Evolutionary conservation across 2,329 filamentous ascomycete genomes (phyloP).

Genomic region (Microsporum canis): DNA sequence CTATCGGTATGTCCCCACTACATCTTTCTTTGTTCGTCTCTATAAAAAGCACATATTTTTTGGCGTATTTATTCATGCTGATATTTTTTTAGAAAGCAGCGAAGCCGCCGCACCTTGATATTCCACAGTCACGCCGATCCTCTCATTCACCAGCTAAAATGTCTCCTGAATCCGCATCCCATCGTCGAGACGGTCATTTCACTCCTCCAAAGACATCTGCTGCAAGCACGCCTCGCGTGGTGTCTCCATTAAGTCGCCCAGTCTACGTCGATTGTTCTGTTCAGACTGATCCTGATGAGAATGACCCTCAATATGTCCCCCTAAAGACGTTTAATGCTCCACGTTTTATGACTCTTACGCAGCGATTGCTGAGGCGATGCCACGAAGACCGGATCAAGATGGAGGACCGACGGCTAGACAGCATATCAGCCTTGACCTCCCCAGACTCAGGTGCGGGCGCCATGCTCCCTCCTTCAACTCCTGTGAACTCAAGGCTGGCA

Average conservation of each 20-base stretch:
- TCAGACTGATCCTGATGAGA: conserved; percentile 36
- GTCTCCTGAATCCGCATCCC: conserved; percentile 20
- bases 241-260: conserved; percentile 19
- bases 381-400: conserved; percentile 30
- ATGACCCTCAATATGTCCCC: conserved; percentile 18
- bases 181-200: conserved; percentile 17
- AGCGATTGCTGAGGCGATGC: conserved; percentile 34
- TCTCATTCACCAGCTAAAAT: conserved; percentile 27
- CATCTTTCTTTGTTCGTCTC: neutral
- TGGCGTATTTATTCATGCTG: neutral
- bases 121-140: conserved; percentile 19
- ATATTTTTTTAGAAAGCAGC: neutral
- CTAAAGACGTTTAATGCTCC: conserved; percentile 24
- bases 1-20: neutral
- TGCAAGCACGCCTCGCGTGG: conserved; percentile 20
- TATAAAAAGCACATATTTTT: neutral
- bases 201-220: conserved; percentile 23
- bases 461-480: conserved; percentile 12
- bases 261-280: conserved; percentile 33
- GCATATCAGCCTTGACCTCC: neutral
- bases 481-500: conserved; percentile 9
- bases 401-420: conserved; percentile 16
- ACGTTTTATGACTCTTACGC: conserved; percentile 20
- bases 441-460: conserved; percentile 6
- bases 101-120: conserved; percentile 20